Base-by-base conservation (phyloP, 768 basidiomycete species). In the Cubamyces lactineus region DNA sequence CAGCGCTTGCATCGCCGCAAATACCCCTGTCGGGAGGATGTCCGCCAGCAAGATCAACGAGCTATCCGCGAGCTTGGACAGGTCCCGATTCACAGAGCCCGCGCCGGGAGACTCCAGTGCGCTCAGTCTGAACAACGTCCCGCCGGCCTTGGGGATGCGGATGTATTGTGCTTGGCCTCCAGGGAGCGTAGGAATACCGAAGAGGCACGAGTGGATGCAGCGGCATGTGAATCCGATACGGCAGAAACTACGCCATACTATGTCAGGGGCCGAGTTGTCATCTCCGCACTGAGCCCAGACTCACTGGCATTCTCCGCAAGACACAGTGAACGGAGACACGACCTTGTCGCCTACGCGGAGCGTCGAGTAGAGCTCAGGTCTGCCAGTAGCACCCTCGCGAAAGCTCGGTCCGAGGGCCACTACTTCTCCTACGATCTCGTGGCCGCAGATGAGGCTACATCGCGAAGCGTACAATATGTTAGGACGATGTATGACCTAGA, bases 241-340 rank as follows among this genome's bases (percentile, higher is more conserved):
- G 68, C 89, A 92, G 50, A 84, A 83, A 52, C 91, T 93, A 53
- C 24, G 28, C 11, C 6, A 54, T 28, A 57, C 38, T 16, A 55
- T 16, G 16, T 21, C 15, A 28, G 43, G 4, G 28, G 39, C 51
- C 30, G 3, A 42, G 5, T 15, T 6, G n/a, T 1, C 38, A 19
- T 8, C 26, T 28, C 28, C 28, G 28, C 28, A 28, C 28, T 28
- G 4, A 28, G 28, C 4, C 28, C 3, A 7, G n/a, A 80, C 86
- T 69, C 62, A 93, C 91, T 87, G 84, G 81, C 92, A 94, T 70
- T 92, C 90, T n/a, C 86, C 87, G 65, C 92, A 94, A 51, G 84
- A 89, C n/a, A 83, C 80, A 0, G 90, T 90, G 73, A 92, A 93
- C 2, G 92, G 89, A 1, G 89, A 86, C 23, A 93, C 85, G 15